Base-by-base conservation (phyloP, 2,329 filamentous ascomycete genomes). In the Diaporthe sp. region DNA sequence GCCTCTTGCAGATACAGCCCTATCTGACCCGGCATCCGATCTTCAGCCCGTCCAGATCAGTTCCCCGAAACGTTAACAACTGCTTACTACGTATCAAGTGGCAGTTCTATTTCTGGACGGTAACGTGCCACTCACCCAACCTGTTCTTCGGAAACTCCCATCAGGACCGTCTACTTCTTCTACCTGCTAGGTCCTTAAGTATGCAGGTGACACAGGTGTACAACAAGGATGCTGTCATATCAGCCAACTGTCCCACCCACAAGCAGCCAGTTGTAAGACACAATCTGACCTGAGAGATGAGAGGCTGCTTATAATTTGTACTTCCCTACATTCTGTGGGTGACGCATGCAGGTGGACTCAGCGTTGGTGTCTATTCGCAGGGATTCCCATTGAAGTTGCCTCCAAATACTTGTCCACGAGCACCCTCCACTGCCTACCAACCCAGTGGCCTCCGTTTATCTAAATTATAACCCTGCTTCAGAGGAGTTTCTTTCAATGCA, bases 21-120 rank as follows among this genome's bases (percentile, higher is more conserved):
- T 25, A 70, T 55, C 34, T 70, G 34, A 42, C 20, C 65, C 34
- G 44, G n/a, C 34, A 25, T 70, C 47, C 47, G 65, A 68, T 68
- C 65, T 68, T 39, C 22, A 68, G 31, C 42, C 47, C 13, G 12
- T 28, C 22, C 63, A 34, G 20, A 51, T 67, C 28, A 47, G 42
- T 51, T 17, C 44, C 31, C 63, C 44, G 22, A 37, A 68, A 53
- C 20, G 22, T 51, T n/a, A 39, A 51, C 12, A 28, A 53, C 63
- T 34, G 63, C 63, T 53, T 34, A 34, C 28, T 53, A 4, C 8
- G 25, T 51, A 9, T 8, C 20, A 28, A 39, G 22, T 53, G 65
- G 34, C 31, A 39, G 31, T 53, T 53, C 65, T 68, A 68, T 68
- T 68, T 53, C 65, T 68, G 47, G 47, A 2, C 20, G 31, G 31